These are phyloP conservation scores for Crepidotus variabilis DNA, from an alignment of 768 basidiomycete genomes.

Conservation along the genomic window DNA sequence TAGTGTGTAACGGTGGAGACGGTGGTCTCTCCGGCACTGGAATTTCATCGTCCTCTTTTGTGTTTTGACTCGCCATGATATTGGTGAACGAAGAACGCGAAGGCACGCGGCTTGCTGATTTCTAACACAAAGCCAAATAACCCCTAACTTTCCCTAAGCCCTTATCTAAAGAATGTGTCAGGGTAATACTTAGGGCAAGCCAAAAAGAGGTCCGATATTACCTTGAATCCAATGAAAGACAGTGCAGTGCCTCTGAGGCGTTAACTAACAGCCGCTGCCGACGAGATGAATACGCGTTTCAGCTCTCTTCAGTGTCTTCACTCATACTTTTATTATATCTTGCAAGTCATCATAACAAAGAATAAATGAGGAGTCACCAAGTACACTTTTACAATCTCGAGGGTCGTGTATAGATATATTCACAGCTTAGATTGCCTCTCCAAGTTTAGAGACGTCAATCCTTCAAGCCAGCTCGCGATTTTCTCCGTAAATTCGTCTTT, in stretches of 20 bases:
- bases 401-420: neutral
- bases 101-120: neutral
- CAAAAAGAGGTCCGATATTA: too few relatives aligned
- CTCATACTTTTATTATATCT: too few relatives aligned
- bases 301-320: too few relatives aligned
- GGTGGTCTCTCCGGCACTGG: conserved; percentile 57
- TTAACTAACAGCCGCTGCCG: too few relatives aligned
- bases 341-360: too few relatives aligned
- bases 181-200: too few relatives aligned
- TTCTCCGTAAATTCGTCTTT: conserved; percentile 48
- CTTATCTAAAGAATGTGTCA: too few relatives aligned
- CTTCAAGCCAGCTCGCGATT: conserved; percentile 44
- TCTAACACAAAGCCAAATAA: neutral
- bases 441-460: conserved; percentile 22
- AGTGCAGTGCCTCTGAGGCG: too few relatives aligned
- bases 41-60: conserved; percentile 58
- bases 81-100: neutral
- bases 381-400: neutral
- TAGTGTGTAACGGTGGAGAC: conserved; percentile 69
- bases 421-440: neutral
- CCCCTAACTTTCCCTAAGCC: too few relatives aligned
- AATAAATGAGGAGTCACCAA: neutral
- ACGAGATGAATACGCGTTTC: too few relatives aligned
- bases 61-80: neutral
- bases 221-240: too few relatives aligned